Base-by-base conservation (phyloP, 345 rosid genomes). In the Chamaenerion angustifolium region DNA sequence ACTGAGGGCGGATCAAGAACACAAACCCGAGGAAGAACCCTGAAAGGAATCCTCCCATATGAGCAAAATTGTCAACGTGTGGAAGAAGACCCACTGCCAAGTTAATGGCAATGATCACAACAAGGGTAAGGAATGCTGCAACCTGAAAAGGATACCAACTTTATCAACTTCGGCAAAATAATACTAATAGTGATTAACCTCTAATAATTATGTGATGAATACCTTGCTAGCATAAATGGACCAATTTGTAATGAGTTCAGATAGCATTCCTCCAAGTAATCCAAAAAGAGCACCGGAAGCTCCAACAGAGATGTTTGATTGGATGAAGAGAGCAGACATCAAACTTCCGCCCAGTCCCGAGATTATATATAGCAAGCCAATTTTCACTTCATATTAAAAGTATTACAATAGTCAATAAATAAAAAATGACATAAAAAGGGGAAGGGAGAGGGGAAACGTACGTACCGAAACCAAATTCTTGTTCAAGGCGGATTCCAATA, bases 241-340 rank as follows among this genome's bases (percentile, higher is more conserved):
- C 98, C 98, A 92, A 41, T 92, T 92, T 40, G 85, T 84, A 47
- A 92, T 78, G 63, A 92, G 93, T 65, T 92, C 98, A 43, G 98
- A 87, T 11, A 92, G 96, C 96, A 92, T 87, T 59, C 83, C 80
- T 40, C 98, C 98, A 14, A 92, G 85, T 50, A 92, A 71, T 46
- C 96, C 98, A 73, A 92, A 87, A 25, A 92, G 83, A 0, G 95
- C 95, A 71, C 98, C 98, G 43, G 98, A 92, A 37, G 98, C 98
- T 56, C 98, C 98, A 49, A 92, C 98, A 0, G 96, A 92, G 65
- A 92, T 71, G 55, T 65, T 73, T 17, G 81, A 53, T 63, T 82
- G 83, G 49, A 92, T 70, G 62, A 92, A 92, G 56, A 92, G 89
- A 43, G 81, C 93, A 11, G 98, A 92, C 59, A 92, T 52, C 72